Evolutionary conservation across 768 basidiomycete genomes (phyloP).

Genomic region (Lactifluus pinguis): DNA sequence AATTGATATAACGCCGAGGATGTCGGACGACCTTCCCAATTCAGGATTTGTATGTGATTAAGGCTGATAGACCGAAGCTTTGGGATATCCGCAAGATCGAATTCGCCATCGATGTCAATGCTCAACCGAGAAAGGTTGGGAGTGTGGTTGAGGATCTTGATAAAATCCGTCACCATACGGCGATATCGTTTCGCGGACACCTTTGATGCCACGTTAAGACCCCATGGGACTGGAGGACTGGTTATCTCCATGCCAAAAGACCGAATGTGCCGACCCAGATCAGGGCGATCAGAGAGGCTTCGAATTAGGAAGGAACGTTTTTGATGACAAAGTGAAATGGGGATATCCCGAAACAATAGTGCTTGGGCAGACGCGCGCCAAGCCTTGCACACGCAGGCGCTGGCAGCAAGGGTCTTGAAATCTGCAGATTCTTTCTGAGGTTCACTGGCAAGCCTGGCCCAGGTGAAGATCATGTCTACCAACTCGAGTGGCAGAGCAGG

Average conservation of each 20-base stretch:
- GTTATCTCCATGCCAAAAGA: slow-evolving; percentile 13
- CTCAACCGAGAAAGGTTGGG: slow-evolving; percentile 11
- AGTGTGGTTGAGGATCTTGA: slow-evolving; percentile 2
- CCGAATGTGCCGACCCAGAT: slow-evolving; percentile 9
- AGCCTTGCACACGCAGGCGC: slow-evolving; percentile 12
- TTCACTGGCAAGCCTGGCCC: slow-evolving; percentile 1
- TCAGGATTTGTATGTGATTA: slow-evolving; percentile 6
- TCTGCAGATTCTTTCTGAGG: slow-evolving; percentile 1
- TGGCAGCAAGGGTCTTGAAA: slow-evolving; percentile 2
- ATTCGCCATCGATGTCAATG: slow-evolving; percentile 14
- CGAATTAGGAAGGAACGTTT: not conserved
- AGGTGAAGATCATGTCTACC: slow-evolving; percentile 11
- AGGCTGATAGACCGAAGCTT: slow-evolving; percentile 7
- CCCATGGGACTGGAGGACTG: slow-evolving; percentile 7
- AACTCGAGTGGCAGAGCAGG: slow-evolving; percentile 7
- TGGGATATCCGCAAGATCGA: not conserved
- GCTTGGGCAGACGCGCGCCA: slow-evolving; percentile 10
- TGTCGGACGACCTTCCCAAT: slow-evolving; percentile 15
- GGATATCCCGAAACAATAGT: slow-evolving; percentile 6
- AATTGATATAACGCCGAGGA: slow-evolving; percentile 7
- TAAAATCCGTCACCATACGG: slow-evolving; percentile 2
- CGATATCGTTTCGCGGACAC: not conserved
- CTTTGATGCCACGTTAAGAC: not conserved
- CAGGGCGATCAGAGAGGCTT: slow-evolving; percentile 1
- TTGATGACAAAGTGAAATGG: slow-evolving; percentile 10